Conservation (phyloP, 495 filamentous ascomycete genomes). For the Endocarpon pusillum region DNA sequence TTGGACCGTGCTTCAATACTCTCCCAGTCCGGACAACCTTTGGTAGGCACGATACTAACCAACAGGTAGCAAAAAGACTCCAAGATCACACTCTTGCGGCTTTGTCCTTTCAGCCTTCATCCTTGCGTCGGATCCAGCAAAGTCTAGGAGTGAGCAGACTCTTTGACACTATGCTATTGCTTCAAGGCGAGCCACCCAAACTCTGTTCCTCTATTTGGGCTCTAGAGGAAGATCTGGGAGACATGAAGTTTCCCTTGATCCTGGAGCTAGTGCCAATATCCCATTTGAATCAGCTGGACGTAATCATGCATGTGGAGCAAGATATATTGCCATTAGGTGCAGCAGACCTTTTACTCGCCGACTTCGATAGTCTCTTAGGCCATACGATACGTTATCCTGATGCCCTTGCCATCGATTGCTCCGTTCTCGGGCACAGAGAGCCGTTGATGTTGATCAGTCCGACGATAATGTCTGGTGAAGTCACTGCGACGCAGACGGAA, state of each 20-base stretch:
- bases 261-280: constrained; percentile 45
- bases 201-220: constrained; percentile 47
- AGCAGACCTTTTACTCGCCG: constrained; percentile 23
- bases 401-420: constrained; percentile 15
- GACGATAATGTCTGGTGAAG: background rate
- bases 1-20: constrained; percentile 77
- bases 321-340: constrained; percentile 23
- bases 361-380: constrained; percentile 31
- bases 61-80: constrained; percentile 33
- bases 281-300: constrained; percentile 19
- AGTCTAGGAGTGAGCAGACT: constrained; percentile 27
- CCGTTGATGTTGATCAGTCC: background rate
- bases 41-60: constrained; percentile 21
- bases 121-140: constrained; percentile 45
- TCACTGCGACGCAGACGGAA: constrained; percentile 1
- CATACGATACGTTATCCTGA: constrained; percentile 21
- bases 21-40: constrained; percentile 47
- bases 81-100: constrained; percentile 39
- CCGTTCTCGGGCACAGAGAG: background rate
- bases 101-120: constrained; percentile 47
- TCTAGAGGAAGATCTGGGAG: constrained; percentile 44
- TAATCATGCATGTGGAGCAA: constrained; percentile 15
- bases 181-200: constrained; percentile 36
- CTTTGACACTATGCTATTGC: constrained; percentile 62
- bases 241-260: constrained; percentile 63